These are phyloP conservation scores for Salix viminalis DNA, from an alignment of 345 rosid genomes.

Conservation along the genomic window DNA sequence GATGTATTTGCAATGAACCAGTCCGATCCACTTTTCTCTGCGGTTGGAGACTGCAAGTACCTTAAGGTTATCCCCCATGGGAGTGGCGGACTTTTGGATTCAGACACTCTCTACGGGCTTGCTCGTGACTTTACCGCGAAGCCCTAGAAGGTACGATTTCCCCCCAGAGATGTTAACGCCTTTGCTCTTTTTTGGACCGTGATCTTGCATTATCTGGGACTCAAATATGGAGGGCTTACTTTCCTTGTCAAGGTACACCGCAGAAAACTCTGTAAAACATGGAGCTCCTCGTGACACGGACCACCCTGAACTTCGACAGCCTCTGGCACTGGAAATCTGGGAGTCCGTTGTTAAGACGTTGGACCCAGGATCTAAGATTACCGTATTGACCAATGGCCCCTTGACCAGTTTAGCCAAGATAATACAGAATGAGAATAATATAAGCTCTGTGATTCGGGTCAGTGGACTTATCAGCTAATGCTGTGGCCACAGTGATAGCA, in stretches of 20 bases:
- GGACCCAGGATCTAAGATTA: slow-evolving; percentile 49
- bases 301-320: slow-evolving; percentile 69
- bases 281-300: slow-evolving; percentile 78
- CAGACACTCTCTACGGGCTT: slow-evolving; percentile 84
- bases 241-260: slow-evolving; percentile 52
- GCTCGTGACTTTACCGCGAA: slow-evolving; percentile 72
- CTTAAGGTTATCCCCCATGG: slow-evolving; percentile 68
- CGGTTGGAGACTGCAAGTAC: slow-evolving; percentile 82
- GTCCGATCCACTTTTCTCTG: slow-evolving; percentile 39
- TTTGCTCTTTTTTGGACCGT: neutral
- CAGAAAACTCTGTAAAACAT: slow-evolving; percentile 53
- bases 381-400: slow-evolving; percentile 75
- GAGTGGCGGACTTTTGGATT: slow-evolving; percentile 77
- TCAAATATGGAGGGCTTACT: neutral
- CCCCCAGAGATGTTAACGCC: neutral
- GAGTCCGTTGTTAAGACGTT: slow-evolving; percentile 33
- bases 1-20: slow-evolving; percentile 62
- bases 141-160: slow-evolving; percentile 67
- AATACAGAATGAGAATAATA: slow-evolving; percentile 33
- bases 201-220: neutral
- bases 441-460: slow-evolving; percentile 55
- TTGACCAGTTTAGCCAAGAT: slow-evolving; percentile 72
- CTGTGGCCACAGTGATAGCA: too few relatives aligned
- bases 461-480: neutral
- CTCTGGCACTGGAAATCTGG: slow-evolving; percentile 72